Evolutionary conservation across 805 yeast species (phyloP), one percentile per base, ranked within the genome.

Genomic region (Saccharomycopsis fermentans): DNA sequence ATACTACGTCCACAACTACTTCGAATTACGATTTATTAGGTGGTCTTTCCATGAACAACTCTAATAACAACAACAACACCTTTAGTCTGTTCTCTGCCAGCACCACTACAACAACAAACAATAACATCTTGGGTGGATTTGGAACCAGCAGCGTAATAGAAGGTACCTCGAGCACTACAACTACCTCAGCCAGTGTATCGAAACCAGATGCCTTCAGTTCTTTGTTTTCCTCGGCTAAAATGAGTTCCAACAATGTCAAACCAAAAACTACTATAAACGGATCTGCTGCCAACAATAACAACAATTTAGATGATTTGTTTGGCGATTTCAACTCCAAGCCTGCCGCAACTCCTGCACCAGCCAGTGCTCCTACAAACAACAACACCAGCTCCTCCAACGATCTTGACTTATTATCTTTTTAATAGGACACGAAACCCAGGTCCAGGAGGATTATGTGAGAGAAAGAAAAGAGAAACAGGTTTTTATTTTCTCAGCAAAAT

Each of bases 141-240:
- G 26, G 26, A 21, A 43, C n/a, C 12, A 11, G 29, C 9, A 21
- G 29, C n/a, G 24, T 21, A 21, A 19, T 21, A 43, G 50, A 16
- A 43, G 50, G 27, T 6, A 21, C 29, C 9, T 52, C 55, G 14
- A 9, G 17, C 26, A 57, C 40, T 36, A 52, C 35, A 9, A 21
- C 58, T 36, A 9, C 64, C 61, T 67, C 73, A 62, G 6, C 4
- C 29, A 19, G 11, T 29, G 40, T 27, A 14, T 5, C 34, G 14
- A 52, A 43, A 57, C 75, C 74, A 60, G 94, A 87, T 67, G 86
- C 91, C 0, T 87, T 87, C 70, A 84, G 91, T 26, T 82, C 87
- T 2, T 73, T 87, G 63, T 82, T 87, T 65, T 74, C 81, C 8
- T 71, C 81, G 29, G 95, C 95, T 6, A 83, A 86, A 66, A 71